Conservation (phyloP, 179 eudicot genomes). For the Sideroxylon spinosum region DNA sequence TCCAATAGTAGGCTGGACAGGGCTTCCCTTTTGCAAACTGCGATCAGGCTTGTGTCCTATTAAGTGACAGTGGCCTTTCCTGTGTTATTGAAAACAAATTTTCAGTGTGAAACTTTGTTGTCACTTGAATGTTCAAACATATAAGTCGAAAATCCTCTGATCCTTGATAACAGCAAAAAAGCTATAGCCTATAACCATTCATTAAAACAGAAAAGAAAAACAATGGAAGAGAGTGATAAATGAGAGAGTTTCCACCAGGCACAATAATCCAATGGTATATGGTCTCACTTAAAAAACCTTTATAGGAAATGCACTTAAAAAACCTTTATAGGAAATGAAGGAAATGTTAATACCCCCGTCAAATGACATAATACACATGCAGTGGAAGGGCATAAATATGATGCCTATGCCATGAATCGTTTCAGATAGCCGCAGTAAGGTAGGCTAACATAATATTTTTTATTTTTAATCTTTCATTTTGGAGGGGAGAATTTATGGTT, state of each 20-base stretch:
- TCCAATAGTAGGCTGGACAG: constrained; percentile 30
- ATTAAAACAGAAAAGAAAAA: constrained; percentile 5
- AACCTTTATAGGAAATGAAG: not conserved
- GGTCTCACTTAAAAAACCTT: not conserved
- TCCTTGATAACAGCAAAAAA: not conserved
- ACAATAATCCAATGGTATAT: not conserved
- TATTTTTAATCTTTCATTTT: too few relatives aligned
- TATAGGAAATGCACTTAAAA: not conserved
- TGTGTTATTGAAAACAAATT: constrained; percentile 20
- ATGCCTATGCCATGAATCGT: not conserved
- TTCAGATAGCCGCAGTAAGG: not conserved
- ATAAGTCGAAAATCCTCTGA: not conserved
- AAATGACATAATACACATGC: not conserved
- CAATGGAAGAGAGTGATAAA: not conserved
- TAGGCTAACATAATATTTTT: too few relatives aligned
- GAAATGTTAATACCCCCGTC: not conserved
- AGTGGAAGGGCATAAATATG: not conserved
- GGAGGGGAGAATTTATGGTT: too few relatives aligned
- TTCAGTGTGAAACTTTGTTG: not conserved
- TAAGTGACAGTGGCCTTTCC: constrained; percentile 75
- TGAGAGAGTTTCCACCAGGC: not conserved
- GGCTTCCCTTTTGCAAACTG: constrained; percentile 15
- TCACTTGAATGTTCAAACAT: not conserved
- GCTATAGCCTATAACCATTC: not conserved
- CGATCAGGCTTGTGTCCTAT: constrained; percentile 47